phyloP scores from a whole-genome alignment of 2,329 filamentous ascomycete species.

The Aspergillus brunneoviolaceus region DNA sequence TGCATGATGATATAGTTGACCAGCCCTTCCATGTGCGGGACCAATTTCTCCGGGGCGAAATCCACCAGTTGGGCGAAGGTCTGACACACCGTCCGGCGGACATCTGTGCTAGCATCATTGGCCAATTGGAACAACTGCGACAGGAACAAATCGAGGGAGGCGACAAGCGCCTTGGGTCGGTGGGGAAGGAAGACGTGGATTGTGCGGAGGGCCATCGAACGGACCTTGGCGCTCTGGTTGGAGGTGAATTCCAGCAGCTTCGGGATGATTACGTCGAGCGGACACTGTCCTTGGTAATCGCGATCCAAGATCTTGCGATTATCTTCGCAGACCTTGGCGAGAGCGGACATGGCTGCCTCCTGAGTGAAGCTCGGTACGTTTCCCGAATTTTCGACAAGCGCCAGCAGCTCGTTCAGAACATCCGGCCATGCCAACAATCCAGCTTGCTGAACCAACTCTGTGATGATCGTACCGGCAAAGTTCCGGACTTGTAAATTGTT shows the following conservation, averaged over 20 bases:
- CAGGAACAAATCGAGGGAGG: conserved; percentile 77
- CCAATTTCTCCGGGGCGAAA: conserved; percentile 82
- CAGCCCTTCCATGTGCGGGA: conserved; percentile 81
- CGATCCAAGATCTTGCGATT: conserved; percentile 82
- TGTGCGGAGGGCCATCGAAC: conserved; percentile 73
- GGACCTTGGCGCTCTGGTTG: conserved; percentile 72
- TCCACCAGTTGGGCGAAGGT: conserved; percentile 92
- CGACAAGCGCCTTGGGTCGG: conserved; percentile 77
- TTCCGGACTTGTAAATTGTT: conserved; percentile 77
- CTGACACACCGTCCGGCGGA: conserved; percentile 88
- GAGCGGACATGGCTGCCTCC: conserved; percentile 88
- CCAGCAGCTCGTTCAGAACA: conserved; percentile 77
- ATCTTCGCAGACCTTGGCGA: conserved; percentile 96
- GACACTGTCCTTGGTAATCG: conserved; percentile 84
- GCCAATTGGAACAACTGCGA: conserved; percentile 80
- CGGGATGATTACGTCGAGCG: conserved; percentile 83
- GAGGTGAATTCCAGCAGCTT: conserved; percentile 85
- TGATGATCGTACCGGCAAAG: conserved; percentile 90
- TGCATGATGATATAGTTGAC: conserved; percentile 92
- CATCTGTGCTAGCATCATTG: conserved; percentile 72
- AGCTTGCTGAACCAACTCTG: conserved; percentile 80
- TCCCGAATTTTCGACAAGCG: conserved; percentile 72
- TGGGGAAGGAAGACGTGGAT: conserved; percentile 91
- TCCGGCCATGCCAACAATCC: conserved; percentile 90
- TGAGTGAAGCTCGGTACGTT: conserved; percentile 70